phyloP scores from a whole-genome alignment of 139 green algal genomes.

The Limnomonas spitsbergensis region DNA sequence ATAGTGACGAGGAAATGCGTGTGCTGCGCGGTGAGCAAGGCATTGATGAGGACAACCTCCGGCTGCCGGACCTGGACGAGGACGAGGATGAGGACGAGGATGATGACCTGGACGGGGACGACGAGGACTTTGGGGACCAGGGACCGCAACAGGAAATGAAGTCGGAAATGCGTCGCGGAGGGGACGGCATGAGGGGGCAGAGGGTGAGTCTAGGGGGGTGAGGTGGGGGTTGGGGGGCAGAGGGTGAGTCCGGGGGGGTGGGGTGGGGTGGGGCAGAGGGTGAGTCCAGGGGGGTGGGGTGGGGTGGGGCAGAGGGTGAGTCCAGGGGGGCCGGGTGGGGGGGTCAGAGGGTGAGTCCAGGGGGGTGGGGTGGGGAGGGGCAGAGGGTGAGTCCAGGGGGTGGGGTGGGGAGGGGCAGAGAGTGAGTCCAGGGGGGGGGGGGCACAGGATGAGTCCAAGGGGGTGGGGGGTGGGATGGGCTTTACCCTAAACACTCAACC shows the following conservation, averaged over 20 bases:
- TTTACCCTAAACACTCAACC: no score
- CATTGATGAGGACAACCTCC: slow-evolving; percentile 47
- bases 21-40: slow-evolving; percentile 70
- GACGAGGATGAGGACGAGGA: slow-evolving; percentile 4
- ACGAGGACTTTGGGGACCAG: slow-evolving; percentile 7
- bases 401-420: no score
- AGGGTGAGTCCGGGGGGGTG: background rate
- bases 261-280: background rate
- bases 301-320: background rate
- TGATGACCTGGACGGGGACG: slow-evolving; percentile 18
- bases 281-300: background rate
- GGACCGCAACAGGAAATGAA: background rate
- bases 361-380: background rate
- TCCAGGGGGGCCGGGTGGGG: background rate
- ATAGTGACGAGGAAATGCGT: slow-evolving; percentile 71
- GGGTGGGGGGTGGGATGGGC: no score
- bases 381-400: background rate
- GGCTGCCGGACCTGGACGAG: slow-evolving; percentile 12
- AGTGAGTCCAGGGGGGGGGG: no score
- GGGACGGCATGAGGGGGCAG: background rate
- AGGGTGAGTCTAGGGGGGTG: background rate
- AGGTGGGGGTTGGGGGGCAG: background rate
- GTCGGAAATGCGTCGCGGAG: slow-evolving; percentile 1
- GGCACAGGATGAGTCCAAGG: no score
- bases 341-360: background rate